Base-by-base conservation (phyloP, 805 yeast genomes). In the Candida ipomoeae region DNA sequence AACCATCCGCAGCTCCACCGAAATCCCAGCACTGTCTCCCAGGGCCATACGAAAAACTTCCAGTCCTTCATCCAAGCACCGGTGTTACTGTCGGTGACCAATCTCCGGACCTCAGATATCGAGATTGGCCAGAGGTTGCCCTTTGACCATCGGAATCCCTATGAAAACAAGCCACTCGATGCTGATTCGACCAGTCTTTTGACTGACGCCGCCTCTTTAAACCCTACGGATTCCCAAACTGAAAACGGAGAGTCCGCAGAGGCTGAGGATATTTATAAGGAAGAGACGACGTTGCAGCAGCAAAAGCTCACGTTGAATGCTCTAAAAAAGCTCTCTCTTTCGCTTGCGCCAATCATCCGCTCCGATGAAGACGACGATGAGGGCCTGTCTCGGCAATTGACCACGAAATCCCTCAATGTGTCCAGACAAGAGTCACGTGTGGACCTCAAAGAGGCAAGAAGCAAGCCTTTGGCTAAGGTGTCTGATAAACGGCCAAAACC, bases 1-100 rank as follows among this genome's bases (percentile, higher is more conserved):
- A 42, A 41, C 38, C 55, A 38, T 48, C 58, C 54, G 7, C 51
- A 53, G 18, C 46, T 52, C 38, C 48, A 51, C 53, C 45, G 58
- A 5, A 56, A 53, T 26, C 47, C 48, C 15, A 51, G 55, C 48
- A 44, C 51, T n/a, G 51, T 49, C 15, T 50, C 51, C 40, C 55
- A 49, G 36, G 48, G 43, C 15, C 52, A 56, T 39, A 47, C 53
- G 33, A 58, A 69, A 56, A 69, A 74, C 58, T 71, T 72, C 61
- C 78, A 74, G 61, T 67, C 73, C 20, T 73, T 70, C 51, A 74
- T 74, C 48, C 78, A 74, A 59, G 78, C 77, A 1, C 78, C 78
- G 1, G 77, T 72, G 4, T 60, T 74, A 41, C 69, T 73, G 37
- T 63, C 70, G 50, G 68, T 70, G 39, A 52, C 72, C 17, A 69